Evolutionary conservation across 495 filamentous ascomycete genomes (phyloP).

Genomic region (Penicillium bialowiezense): DNA sequence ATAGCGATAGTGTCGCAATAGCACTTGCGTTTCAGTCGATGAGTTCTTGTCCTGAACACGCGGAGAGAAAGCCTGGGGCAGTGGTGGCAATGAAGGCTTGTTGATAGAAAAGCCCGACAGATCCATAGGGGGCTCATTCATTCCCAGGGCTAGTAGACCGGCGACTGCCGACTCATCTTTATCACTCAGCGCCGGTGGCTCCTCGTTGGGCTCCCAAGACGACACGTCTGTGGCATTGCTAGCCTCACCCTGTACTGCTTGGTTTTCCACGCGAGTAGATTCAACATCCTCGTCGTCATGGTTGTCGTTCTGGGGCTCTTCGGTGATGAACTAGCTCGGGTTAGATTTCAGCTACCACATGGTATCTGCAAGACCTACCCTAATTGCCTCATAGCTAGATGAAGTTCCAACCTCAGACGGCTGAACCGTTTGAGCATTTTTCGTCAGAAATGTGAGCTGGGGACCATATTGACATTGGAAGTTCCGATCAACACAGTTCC

Average conservation of each 20-base stretch:
- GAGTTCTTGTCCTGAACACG: background rate
- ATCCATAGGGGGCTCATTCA: constrained; percentile 5
- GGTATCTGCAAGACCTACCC: constrained; percentile 10
- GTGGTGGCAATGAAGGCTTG: background rate
- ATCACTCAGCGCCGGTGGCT: constrained; percentile 15
- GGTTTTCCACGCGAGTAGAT: background rate
- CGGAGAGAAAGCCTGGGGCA: background rate
- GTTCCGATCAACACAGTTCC: constrained; percentile 40
- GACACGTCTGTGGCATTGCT: constrained; percentile 1
- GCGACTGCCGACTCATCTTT: constrained; percentile 34
- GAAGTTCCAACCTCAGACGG: constrained; percentile 8
- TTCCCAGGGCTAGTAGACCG: constrained; percentile 33
- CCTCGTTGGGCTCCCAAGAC: background rate
- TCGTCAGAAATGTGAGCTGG: constrained; percentile 39
- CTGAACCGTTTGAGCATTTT: constrained; percentile 35
- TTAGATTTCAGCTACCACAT: background rate
- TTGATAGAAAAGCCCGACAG: constrained; percentile 9
- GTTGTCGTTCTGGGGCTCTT: constrained; percentile 10
- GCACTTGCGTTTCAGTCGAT: constrained; percentile 20
- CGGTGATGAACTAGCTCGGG: constrained; percentile 26
- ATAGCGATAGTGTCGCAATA: constrained; percentile 36
- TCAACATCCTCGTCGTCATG: background rate
- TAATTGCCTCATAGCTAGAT: constrained; percentile 22
- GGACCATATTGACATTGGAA: constrained; percentile 38
- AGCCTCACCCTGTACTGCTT: background rate